Evolutionary conservation across 108 stramenopile genomes (phyloP), one percentile per base, ranked within the genome.

Genomic region (Nitzschia sp.): DNA sequence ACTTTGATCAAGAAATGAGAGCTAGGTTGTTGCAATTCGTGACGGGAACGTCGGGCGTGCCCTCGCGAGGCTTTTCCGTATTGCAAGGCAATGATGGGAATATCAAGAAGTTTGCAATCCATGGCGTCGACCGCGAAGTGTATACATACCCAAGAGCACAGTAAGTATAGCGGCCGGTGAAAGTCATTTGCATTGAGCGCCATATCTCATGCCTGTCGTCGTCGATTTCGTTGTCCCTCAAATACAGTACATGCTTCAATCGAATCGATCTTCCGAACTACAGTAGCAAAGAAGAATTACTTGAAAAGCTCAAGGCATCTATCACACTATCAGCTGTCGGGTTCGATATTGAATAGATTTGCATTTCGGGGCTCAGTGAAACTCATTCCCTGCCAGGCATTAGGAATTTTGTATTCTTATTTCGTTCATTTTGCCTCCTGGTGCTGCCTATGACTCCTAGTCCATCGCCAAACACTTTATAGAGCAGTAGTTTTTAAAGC

Each of bases 21-120:
- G 98, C 99, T 6, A 87, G 95, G 6, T 85, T 98, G 49, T 71
- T 99, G 6, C 97, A 97, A 78, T 99, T 97, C 82, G 97, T 96
- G 2, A 99, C 98, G 1, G 96, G 96, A 42, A 97, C 95, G 2
- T 80, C 79, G 6, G 93, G 95, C 46, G 98, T 99, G 5, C 99
- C 99, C 3, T 80, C 98, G 6, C 83, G 94, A 59, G 99, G 99
- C 17, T 99, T 99, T 73, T 62, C 86, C 3, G 86, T 91, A 1
- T 73, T 99, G 27, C 99, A 98, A 77, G 94, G 95, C 18, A 97
- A 93, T 71, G 95, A 97, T 63, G 97, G 97, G 23, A 86, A 83
- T 58, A 94, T 96, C 64, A 91, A 95, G 56, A 85, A 90, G 56
- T 99, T 99, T 88, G 82, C 88, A 60, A 92, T 99, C 53, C 90